A percentile compares a stretch with the other conserved stretches of the same genome.
phyloP scores from a whole-genome alignment of 2,329 filamentous ascomycete genomes.

The Colletotrichum kahawae region DNA sequence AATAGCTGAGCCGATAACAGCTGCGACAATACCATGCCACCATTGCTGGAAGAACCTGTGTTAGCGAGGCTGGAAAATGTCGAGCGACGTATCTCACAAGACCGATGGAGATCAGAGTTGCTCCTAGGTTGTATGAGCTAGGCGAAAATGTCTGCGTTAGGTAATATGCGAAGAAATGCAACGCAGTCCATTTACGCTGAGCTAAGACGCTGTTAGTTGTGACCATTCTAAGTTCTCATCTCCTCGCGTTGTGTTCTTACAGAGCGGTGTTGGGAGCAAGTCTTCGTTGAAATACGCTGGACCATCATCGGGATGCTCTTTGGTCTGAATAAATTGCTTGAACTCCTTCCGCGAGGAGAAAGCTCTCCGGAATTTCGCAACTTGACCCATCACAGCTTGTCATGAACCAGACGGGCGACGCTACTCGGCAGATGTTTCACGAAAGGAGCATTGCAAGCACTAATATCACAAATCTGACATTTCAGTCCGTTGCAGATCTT shows the following conservation, averaged over 20 bases:
- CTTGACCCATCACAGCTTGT: background rate
- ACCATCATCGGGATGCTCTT: conserved; percentile 3
- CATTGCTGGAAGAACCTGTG: conserved; percentile 15
- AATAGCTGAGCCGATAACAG: conserved; percentile 22
- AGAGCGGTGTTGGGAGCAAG: conserved; percentile 27
- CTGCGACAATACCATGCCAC: conserved; percentile 36
- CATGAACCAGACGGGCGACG: background rate
- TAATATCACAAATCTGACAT: background rate
- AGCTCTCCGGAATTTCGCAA: background rate
- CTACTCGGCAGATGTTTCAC: background rate
- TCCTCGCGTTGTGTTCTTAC: background rate
- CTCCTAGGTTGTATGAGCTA: conserved; percentile 36
- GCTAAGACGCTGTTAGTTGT: background rate
- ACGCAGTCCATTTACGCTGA: conserved; percentile 26
- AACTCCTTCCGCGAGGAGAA: conserved; percentile 21
- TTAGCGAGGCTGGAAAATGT: background rate
- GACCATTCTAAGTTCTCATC: fast-evolving
- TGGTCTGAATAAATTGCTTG: conserved; percentile 16
- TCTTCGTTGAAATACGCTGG: conserved; percentile 28
- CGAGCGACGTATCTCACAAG: conserved; percentile 21
- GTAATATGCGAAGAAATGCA: conserved; percentile 37
- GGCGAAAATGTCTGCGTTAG: conserved; percentile 36
- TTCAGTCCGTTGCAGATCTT: background rate
- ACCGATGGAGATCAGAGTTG: conserved; percentile 33
- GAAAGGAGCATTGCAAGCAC: background rate